Evolutionary conservation across 2,329 filamentous ascomycete species (phyloP).

Genomic region (Phoma sp.): DNA sequence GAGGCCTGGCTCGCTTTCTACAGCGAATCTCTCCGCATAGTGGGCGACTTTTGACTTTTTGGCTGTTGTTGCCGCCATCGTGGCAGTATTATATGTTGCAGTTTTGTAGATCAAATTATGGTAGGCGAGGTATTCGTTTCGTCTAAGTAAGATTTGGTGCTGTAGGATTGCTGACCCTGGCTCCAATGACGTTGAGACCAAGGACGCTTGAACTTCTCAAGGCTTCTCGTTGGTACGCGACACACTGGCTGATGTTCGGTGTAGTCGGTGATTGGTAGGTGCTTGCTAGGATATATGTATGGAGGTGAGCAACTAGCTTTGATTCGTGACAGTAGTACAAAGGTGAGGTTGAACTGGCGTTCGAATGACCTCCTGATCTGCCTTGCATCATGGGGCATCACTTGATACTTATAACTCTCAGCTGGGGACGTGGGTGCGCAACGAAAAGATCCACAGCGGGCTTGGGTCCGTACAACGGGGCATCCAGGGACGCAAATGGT

Average conservation of each 20-base stretch:
- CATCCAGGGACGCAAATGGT: constrained; percentile 10
- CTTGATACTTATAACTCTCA: constrained; percentile 15
- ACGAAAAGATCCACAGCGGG: constrained; percentile 8
- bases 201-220: constrained; percentile 21
- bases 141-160: constrained; percentile 33
- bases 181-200: constrained; percentile 39
- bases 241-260: constrained; percentile 30
- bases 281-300: constrained; percentile 3
- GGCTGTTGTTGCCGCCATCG: constrained; percentile 57
- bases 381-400: constrained; percentile 9
- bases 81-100: constrained; percentile 14
- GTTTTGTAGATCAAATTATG: constrained; percentile 25
- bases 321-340: not conserved
- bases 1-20: constrained; percentile 78
- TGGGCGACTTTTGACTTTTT: constrained; percentile 48
- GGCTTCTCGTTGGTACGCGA: constrained; percentile 27
- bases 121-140: constrained; percentile 22
- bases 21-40: constrained; percentile 68
- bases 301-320: constrained; percentile 8
- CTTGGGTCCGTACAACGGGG: constrained; percentile 6
- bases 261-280: constrained; percentile 14
- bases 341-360: constrained; percentile 11
- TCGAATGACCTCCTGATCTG: constrained; percentile 10
- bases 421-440: constrained; percentile 4
- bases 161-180: constrained; percentile 32